These are phyloP conservation scores for Pyrenophora graminea DNA, from an alignment of 2,329 filamentous ascomycete species.

Conservation along the genomic window DNA sequence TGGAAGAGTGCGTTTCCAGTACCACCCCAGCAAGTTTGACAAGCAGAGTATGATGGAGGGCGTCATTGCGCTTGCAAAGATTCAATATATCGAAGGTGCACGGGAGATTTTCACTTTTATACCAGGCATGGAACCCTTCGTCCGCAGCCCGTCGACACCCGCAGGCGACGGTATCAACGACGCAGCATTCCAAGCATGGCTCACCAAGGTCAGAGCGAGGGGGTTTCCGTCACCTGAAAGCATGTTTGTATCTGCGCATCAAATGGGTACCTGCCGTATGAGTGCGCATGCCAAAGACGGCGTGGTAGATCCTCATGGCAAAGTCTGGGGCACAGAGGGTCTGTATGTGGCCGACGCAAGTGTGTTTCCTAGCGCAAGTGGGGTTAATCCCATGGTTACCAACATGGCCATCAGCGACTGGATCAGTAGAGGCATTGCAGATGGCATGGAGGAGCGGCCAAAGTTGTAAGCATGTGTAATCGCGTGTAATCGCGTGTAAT, in stretches of 20 bases:
- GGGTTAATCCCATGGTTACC: conserved; percentile 82
- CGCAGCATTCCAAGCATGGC: conserved; percentile 65
- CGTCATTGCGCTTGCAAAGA: conserved; percentile 71
- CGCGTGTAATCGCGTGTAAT: conserved; percentile 1
- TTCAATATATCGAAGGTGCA: conserved; percentile 78
- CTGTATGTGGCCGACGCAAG: conserved; percentile 75
- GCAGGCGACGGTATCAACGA: conserved; percentile 58
- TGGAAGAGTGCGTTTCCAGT: conserved; percentile 69
- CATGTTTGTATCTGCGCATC: conserved; percentile 72
- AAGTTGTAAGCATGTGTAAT: conserved; percentile 17
- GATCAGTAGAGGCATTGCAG: conserved; percentile 38
- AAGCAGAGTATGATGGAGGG: conserved; percentile 72
- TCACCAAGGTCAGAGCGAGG: conserved; percentile 56
- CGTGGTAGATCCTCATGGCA: conserved; percentile 50
- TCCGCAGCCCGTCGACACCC: conserved; percentile 45
- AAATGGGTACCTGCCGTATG: conserved; percentile 82
- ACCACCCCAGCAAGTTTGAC: conserved; percentile 73
- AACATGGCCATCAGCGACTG: conserved; percentile 60
- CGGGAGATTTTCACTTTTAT: conserved; percentile 74
- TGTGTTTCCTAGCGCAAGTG: conserved; percentile 75
- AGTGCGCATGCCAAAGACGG: conserved; percentile 52
- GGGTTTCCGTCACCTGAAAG: conserved; percentile 56
- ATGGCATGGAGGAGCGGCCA: conserved; percentile 29
- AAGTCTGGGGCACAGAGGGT: conserved; percentile 66
- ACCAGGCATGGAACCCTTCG: conserved; percentile 67